Base-by-base conservation (phyloP, 306 rosid genomes). In the Lathyrus oleraceus region DNA sequence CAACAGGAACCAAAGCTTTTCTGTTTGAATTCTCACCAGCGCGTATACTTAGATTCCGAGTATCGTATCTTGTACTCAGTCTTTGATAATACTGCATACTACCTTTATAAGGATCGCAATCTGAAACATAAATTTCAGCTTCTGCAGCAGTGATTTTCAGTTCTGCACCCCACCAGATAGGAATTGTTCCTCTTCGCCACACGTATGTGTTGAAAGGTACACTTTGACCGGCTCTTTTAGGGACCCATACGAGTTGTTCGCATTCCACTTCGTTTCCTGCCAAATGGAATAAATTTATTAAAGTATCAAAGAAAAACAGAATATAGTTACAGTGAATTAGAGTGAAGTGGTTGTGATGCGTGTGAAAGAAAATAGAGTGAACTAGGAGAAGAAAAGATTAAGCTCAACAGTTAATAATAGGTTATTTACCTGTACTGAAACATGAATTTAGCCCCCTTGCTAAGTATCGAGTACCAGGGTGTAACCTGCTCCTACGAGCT, bases 111-210 rank as follows among this genome's bases (percentile, higher is more conserved):
- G 99, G 99, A 75, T 94, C 88, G 4, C 77, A 72, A 64, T 89
- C 95, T 57, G 98, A 88, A 80, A 94, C 95, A 78, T 91, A 89
- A 74, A 94, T 94, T 83, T 88, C 99, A 73, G 99, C 99, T 83
- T 94, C 99, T 43, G 99, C 95, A 71, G 97, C 92, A 68, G 99
- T 89, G 30, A 95, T 85, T 82, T 95, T 95, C 70, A 95, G 82
- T 78, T 95, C 97, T 83, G 99, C 99, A 56, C 99, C 99, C 99
- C 99, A 95, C 99, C 99, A 95, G 66, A 95, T 95, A 70, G 99
- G 99, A 82, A 95, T 95, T 32, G 97, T 95, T 47, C 99, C 99
- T 53, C 99, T 85, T 81, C 99, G 87, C 99, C 99, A 95, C 11
- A 87, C 67, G 14, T 95, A 87, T 10, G 87, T 85, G 78, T 86